Conservation (phyloP, 768 basidiomycete species). For the Trametes elegans region DNA sequence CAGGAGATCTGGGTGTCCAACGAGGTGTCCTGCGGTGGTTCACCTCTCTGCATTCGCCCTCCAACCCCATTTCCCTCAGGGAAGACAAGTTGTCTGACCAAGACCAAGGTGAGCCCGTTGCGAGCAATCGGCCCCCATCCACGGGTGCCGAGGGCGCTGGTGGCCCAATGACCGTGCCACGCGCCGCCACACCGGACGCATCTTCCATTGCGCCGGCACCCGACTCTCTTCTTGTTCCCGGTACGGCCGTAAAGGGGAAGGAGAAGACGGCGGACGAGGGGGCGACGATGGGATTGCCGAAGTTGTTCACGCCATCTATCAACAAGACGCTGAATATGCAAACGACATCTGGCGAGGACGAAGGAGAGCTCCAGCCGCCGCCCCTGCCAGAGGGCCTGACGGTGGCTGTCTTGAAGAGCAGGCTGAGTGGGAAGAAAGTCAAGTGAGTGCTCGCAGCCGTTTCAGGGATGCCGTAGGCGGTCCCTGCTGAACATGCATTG, state of each 20-base stretch:
- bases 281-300: conserved; percentile 37
- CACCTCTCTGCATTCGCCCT: conserved; percentile 56
- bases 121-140: conserved; percentile 3
- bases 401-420: conserved; percentile 51
- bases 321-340: conserved; percentile 49
- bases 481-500: conserved; percentile 14
- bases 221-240: conserved; percentile 7
- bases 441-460: conserved; percentile 46
- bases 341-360: conserved; percentile 17
- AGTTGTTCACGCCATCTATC: conserved; percentile 68
- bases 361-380: conserved; percentile 20
- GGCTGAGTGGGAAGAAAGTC: conserved; percentile 66
- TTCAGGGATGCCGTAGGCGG: conserved; percentile 1
- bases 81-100: conserved; percentile 17
- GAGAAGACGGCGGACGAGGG: conserved; percentile 20
- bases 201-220: conserved; percentile 26
- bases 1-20: conserved; percentile 86
- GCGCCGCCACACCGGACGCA: conserved; percentile 19
- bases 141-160: not conserved
- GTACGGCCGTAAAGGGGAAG: conserved; percentile 19
- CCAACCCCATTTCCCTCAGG: conserved; percentile 49
- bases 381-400: conserved; percentile 61
- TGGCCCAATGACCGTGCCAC: not conserved
- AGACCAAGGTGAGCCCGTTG: conserved; percentile 39
- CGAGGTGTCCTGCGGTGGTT: conserved; percentile 69